Evolutionary conservation across 257 asterid species (phyloP), one percentile per base, ranked within the genome.

Genomic region (Striga asiatica): DNA sequence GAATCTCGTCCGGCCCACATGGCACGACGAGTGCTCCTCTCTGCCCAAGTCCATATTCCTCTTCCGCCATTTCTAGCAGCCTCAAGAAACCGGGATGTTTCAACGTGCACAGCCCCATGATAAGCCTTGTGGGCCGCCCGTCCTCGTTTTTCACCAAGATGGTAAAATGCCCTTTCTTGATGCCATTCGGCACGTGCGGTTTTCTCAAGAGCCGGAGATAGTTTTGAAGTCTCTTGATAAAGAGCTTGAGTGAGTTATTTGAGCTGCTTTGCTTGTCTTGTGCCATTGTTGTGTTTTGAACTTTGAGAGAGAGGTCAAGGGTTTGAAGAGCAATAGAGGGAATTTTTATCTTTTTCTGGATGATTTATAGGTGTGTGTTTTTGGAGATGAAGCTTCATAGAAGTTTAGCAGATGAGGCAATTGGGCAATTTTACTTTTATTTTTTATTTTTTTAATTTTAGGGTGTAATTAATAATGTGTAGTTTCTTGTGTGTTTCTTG

Each of bases 371-470:
- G 19, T 27, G 29, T 5, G 23, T 18, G 17, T 5, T 20, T 16
- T 13, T 23, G 10, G 53, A 39, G 29, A 60, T 53, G 82, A 81
- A 73, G 78, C 29, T 81, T 81, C 89, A 38, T 35, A 20, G 82
- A 67, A 56, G 58, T 37, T 56, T 16, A 45, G 65, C 12, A 42
- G 3, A 38, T 29, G 66, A 69, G 47, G 58, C 64, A 31, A 54
- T 10, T 23, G 77, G 65, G 58, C n/a, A n/a, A n/a, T n/a, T n/a
- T n/a, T n/a, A n/a, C n/a, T n/a, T n/a, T n/a, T n/a, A n/a, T n/a
- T n/a, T n/a, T n/a, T 61, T 68, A 37, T 1, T 25, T 57, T 75
- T 54, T 56, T 48, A 62, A 18, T 60, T n/a, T n/a, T n/a, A n/a
- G n/a, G 60, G 47, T 5, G 64, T 67, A 70, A 52, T 34, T 50